Evolutionary conservation across 768 basidiomycete species (phyloP).

Genomic region (Calvatia gigantea): DNA sequence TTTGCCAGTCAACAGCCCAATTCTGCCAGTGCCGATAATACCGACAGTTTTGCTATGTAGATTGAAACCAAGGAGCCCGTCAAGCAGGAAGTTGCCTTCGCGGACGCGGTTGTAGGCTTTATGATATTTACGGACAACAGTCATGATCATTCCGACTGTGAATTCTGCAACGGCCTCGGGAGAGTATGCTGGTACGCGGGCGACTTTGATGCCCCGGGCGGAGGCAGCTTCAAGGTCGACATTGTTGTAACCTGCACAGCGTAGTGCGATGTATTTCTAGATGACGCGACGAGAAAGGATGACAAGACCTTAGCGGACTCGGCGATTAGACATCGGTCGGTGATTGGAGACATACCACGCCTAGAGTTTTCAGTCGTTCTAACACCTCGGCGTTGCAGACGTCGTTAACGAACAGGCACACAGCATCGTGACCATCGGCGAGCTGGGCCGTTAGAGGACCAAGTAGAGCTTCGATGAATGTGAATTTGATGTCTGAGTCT

Average conservation of each 20-base stretch:
- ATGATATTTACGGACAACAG: conserved; percentile 42
- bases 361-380: conserved; percentile 26
- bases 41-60: conserved; percentile 40
- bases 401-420: conserved; percentile 44
- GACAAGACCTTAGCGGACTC: neutral
- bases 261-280: conserved; percentile 37
- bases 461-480: conserved; percentile 35
- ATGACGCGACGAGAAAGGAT: too few species aligned
- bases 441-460: conserved; percentile 32
- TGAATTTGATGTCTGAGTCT: conserved; percentile 27
- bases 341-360: conserved; percentile 27
- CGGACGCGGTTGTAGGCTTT: conserved; percentile 43
- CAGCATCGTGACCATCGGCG: conserved; percentile 33
- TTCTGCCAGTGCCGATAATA: conserved; percentile 41
- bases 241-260: conserved; percentile 42
- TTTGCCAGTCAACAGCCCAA: conserved; percentile 38
- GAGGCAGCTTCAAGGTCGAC: conserved; percentile 32
- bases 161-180: conserved; percentile 44
- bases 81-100: conserved; percentile 43
- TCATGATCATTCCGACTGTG: conserved; percentile 43
- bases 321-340: neutral
- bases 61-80: conserved; percentile 40
- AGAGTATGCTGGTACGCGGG: conserved; percentile 39
- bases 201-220: conserved; percentile 32
- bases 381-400: conserved; percentile 32